These are phyloP conservation scores for Trebouxia gelatinosa DNA, from an alignment of 163 green algal genomes.

Conservation along the genomic window DNA sequence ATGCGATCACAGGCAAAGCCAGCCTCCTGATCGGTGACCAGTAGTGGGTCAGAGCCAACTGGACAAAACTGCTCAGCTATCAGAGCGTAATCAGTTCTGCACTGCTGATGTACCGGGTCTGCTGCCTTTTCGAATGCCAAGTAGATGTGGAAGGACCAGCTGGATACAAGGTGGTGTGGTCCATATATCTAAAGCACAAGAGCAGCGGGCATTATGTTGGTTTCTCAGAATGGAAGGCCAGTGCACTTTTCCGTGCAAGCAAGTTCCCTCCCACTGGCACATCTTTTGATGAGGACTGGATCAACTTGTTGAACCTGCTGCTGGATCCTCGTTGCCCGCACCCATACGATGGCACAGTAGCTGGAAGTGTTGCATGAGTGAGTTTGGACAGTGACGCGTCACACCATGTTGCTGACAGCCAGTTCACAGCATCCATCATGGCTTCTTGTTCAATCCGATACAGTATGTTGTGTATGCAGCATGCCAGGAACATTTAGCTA, in stretches of 20 bases:
- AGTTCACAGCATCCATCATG: too few relatives aligned
- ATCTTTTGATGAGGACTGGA: neutral
- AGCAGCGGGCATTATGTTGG: neutral
- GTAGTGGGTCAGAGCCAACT: too few relatives aligned
- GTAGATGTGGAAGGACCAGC: neutral
- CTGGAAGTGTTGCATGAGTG: slow-evolving; percentile 4
- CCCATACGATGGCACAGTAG: neutral
- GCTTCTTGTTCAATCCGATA: too few relatives aligned
- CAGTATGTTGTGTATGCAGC: too few relatives aligned
- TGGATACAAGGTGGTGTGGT: neutral
- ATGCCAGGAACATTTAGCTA: too few relatives aligned
- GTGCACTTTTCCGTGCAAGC: neutral
- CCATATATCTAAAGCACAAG: neutral
- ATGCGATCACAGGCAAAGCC: too few relatives aligned
- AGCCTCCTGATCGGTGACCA: too few relatives aligned
- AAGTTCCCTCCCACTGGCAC: neutral
- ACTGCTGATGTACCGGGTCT: neutral
- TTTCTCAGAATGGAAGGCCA: neutral
- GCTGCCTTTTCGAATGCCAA: neutral
- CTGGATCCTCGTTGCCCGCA: neutral
- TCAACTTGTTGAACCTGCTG: neutral
- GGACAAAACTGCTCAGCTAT: neutral
- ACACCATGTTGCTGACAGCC: too few relatives aligned
- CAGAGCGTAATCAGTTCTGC: neutral
- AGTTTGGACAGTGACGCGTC: too few relatives aligned